Base-by-base conservation (phyloP, 2,329 filamentous ascomycete species). In the Phaeosphaeriaceae sp. region DNA sequence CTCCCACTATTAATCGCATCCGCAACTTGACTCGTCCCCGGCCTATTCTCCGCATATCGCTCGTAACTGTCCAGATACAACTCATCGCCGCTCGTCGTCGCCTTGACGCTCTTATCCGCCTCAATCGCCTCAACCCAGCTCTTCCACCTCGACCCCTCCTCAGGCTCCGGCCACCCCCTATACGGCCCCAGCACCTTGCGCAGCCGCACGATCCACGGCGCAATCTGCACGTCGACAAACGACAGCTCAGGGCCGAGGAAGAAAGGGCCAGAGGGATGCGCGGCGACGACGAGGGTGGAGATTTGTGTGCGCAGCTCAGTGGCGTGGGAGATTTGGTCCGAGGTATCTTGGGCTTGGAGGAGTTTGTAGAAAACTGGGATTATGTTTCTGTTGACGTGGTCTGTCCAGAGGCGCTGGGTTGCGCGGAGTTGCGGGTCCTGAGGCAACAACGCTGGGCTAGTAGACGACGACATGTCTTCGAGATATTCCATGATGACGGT, bases 401-500 rank as follows among this genome's bases (percentile, higher is more conserved):
- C 90, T 24, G 88, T 84, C 92, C 92, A 96, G 10, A 95, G 78
- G 45, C 92, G 86, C 57, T 88, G 92, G 55, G 90, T 87, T 1
- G 93, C 92, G 65, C 88, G 87, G 15, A 88, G 76, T 68, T 89
- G 88, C 1, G 90, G 82, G 69, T 89, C 84, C 0, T 82, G 79
- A 1, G 91, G 91, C 25, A 93, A 81, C 7, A 96, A 79, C 7
- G 86, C 77, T 4, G 83, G 79, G 1, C 86, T 86, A 24, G 82
- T 75, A 15, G 31, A 86, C 82, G 25, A 92, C 78, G 36, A 40
- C 36, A 40, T 40, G 68, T 96, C 93, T 70, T 96, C 92, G 36
- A 95, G 84, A 87, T 96, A 96, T 89, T 96, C 92, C 74, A 96
- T 84, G 67, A 96, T 85, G 2, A 96, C 89, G 1, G 86, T 87